Base-by-base conservation (phyloP, 2,329 filamentous ascomycete genomes). In the Cytospora paraplurivora region DNA sequence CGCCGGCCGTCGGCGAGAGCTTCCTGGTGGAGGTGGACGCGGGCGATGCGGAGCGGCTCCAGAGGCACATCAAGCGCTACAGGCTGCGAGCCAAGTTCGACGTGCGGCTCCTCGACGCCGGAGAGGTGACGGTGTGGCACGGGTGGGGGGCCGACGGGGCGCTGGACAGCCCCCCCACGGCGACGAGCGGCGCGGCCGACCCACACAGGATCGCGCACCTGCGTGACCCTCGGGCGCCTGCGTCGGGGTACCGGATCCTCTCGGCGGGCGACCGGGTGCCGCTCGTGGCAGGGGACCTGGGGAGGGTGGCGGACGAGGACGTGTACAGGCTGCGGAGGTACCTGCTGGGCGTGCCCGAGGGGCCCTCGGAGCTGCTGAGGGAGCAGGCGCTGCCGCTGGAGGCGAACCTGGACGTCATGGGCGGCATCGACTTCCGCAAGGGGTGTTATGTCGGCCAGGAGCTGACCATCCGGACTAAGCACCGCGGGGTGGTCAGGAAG, bases 371-470 rank as follows among this genome's bases (percentile, higher is more conserved):
- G 79, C 88, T 99, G 21, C 74, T 85, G 7, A 78, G 82, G 64
- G 90, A 90, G 68, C 79, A 83, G 19, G 88, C 92, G 0, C 80
- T 99, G 61, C 94, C 95, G 1, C 88, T 93, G 75, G 94, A 98
- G 76, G 89, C 84, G 72, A 97, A 97, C 74, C 84, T 98, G 74
- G 95, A 99, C 76, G 78, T 91, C 65, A 91, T 91, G 83, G 84
- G 85, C 55, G 95, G 87, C 33, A 89, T 99, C 68, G 92, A 97
- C 76, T 99, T 95, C 79, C 87, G 87, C 72, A 99, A 99, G 79
- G 95, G 95, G 8, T 99, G 95, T 77, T 99, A 99, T 76, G 87
- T 98, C 8, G 95, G 95, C 0, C 95, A 99, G 77, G 95, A 99
- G 76, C 83, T 99, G 67, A 98, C 95, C 1, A 97, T 98, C 68